Evolutionary conservation across 1,139 yeast genomes (phyloP).

Genomic region (Kurtzmaniella quercitrusa): DNA sequence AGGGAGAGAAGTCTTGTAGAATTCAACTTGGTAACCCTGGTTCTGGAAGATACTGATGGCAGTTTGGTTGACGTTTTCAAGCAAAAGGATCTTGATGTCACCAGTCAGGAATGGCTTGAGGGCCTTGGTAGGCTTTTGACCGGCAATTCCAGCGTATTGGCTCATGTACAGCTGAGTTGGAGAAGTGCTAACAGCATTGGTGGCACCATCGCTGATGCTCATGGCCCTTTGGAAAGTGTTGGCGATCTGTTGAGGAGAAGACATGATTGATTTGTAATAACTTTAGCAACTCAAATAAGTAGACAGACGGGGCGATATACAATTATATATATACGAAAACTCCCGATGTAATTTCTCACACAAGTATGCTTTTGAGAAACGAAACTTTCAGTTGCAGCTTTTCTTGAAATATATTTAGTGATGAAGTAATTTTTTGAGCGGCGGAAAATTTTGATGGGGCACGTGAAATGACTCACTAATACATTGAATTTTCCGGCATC

Average conservation of each 20-base stretch:
- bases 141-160: conserved; percentile 29
- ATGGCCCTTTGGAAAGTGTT: conserved; percentile 53
- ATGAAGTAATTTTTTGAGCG: neutral
- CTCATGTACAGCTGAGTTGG: conserved; percentile 55
- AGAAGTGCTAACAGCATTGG: conserved; percentile 75
- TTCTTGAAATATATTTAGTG: neutral
- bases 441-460: neutral
- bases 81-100: conserved; percentile 82
- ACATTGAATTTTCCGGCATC: neutral
- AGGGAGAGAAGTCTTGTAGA: conserved; percentile 81
- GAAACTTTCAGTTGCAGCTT: too few relatives aligned
- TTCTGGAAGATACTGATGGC: conserved; percentile 80
- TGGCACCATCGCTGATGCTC: conserved; percentile 46
- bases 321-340: neutral
- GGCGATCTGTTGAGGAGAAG: conserved; percentile 67
- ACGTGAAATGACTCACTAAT: conserved; percentile 2
- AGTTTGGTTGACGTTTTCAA: conserved; percentile 90
- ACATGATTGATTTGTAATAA: conserved; percentile 32
- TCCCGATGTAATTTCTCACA: neutral
- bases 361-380: neutral
- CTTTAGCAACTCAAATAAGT: neutral
- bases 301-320: neutral
- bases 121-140: conserved; percentile 55
- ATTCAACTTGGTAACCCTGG: conserved; percentile 97
- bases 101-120: conserved; percentile 88